A percentile compares a stretch with the other conserved stretches of the same genome.
Evolutionary conservation across 2,329 filamentous ascomycete species (phyloP).

Genomic region (Apiospora phragmitis): DNA sequence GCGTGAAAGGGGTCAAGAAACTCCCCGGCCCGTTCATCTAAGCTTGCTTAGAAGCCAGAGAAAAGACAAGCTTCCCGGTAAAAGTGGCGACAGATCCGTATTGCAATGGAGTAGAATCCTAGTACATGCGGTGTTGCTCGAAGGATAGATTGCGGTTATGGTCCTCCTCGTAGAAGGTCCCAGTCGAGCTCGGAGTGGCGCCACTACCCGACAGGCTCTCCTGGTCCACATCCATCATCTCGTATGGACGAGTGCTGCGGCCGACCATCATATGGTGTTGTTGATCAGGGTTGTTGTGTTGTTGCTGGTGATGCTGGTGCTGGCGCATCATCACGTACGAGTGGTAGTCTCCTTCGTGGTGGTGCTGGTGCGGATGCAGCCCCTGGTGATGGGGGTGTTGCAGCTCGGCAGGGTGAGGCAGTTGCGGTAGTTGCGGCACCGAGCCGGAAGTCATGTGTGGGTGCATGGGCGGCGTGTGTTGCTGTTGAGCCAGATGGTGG

Average conservation of each 20-base stretch:
- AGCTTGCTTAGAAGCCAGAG: not conserved
- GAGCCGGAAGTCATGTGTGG: slow-evolving; percentile 25
- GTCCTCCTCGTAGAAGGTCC: slow-evolving; percentile 46
- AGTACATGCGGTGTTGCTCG: slow-evolving; percentile 43
- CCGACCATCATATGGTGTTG: slow-evolving; percentile 14
- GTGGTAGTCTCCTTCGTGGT: slow-evolving; percentile 13
- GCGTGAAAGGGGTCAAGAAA: not conserved
- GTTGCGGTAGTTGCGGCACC: slow-evolving; percentile 31
- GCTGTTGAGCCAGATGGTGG: slow-evolving; percentile 23
- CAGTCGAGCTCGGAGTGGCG: slow-evolving; percentile 35
- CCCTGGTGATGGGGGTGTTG: slow-evolving; percentile 25
- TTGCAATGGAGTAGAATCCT: slow-evolving; percentile 17
- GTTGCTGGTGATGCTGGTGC: slow-evolving; percentile 6
- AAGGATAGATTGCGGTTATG: slow-evolving; percentile 42
- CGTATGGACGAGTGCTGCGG: slow-evolving; percentile 38
- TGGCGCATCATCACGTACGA: slow-evolving; percentile 21
- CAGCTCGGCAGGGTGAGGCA: slow-evolving; percentile 31
- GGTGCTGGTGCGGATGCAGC: not conserved
- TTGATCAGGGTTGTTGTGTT: not conserved
- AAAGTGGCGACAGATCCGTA: not conserved
- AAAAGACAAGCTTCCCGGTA: not conserved
- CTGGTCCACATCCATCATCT: slow-evolving; percentile 49
- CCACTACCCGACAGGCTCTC: slow-evolving; percentile 34
- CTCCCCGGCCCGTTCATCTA: not conserved
- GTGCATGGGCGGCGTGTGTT: slow-evolving; percentile 17